Base-by-base conservation (phyloP, 2,329 filamentous ascomycete species). In the Colletotrichum tofieldiae region DNA sequence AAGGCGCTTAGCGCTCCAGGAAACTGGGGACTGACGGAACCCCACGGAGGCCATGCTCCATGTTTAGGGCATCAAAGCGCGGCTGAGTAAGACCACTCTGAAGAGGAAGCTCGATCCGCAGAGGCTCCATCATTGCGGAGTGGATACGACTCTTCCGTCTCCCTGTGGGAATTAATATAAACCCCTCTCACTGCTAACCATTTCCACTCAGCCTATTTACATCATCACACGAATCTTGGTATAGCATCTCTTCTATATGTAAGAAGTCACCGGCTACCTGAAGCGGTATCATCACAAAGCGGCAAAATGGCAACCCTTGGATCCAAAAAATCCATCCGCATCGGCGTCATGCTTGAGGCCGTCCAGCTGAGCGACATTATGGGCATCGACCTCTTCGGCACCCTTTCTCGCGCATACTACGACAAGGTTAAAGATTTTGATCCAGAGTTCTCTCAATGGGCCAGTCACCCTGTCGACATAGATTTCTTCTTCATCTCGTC, bases 351-450 rank as follows among this genome's bases (percentile, higher is more conserved):
- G 67, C 78, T 81, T 74, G 81, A 84, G 71, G 67, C 76, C 32
- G 79, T 80, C 45, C 83, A 84, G 78, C 77, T 84, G 70, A 75
- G 77, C 63, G 83, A 84, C 75, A 80, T 85, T 52, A 75, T 80
- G 23, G 81, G 81, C 73, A 78, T 83, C 72, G 83, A 84, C 75
- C 75, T 84, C 54, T 66, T 85, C 47, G 82, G 79, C 71, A 82
- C 81, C 76, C 75, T 83, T 14, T 79, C 80, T 7, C 75, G 75
- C n/a, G 70, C 76, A 52, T 76, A 75, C 45, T 72, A 54, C 32
- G 16, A 59, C 14, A 69, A 69, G 26, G 60, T 81, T 61, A 63
- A 76, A 32, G 54, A 76, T 20, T 37, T 79, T 16, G 59, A 73
- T 39, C 59, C 79, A 1, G 49, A 54, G 2, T 75, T 76, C 37